phyloP scores from a whole-genome alignment of 225 moss, liverwort and hornwort species.

The Polytrichum commune region DNA sequence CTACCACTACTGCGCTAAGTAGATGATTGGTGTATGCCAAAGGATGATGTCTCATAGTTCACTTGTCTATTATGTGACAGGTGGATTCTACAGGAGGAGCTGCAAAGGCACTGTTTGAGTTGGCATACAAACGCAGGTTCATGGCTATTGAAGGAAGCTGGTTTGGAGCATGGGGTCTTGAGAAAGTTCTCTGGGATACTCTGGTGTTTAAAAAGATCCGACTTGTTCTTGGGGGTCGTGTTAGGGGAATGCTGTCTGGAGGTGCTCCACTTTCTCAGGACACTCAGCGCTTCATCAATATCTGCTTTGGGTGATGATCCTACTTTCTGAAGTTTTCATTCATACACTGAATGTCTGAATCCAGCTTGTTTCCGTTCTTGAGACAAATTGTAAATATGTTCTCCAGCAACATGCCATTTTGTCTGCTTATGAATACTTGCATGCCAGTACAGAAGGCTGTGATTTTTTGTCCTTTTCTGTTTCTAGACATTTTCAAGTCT shows the following conservation, averaged over 20 bases:
- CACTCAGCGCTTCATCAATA: constrained; percentile 96
- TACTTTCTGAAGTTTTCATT: neutral
- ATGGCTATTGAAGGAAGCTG: constrained; percentile 79
- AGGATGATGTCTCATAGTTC: too few species aligned
- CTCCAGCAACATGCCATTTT: too few species aligned
- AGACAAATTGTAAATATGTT: too few species aligned
- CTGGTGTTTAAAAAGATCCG: constrained; percentile 88
- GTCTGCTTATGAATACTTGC: too few species aligned
- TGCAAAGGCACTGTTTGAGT: constrained; percentile 67
- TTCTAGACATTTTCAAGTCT: too few species aligned
- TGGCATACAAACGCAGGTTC: constrained; percentile 83
- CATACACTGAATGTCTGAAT: too few species aligned
- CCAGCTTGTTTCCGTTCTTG: too few species aligned
- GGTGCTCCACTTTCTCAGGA: constrained; percentile 93
- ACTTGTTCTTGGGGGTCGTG: constrained; percentile 78
- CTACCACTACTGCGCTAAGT: too few species aligned
- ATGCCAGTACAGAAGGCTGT: too few species aligned
- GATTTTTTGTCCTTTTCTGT: too few species aligned
- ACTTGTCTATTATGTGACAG: constrained; percentile 26
- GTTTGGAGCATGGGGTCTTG: constrained; percentile 88
- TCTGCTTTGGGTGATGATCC: constrained; percentile 74
- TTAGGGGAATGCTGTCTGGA: constrained; percentile 89
- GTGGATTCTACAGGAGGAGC: constrained; percentile 80
- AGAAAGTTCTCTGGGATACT: constrained; percentile 69
- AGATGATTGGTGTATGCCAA: too few species aligned